Evolutionary conservation across 2,329 filamentous ascomycete species (phyloP).

Genomic region (Paracorniculantispora psalliotae): DNA sequence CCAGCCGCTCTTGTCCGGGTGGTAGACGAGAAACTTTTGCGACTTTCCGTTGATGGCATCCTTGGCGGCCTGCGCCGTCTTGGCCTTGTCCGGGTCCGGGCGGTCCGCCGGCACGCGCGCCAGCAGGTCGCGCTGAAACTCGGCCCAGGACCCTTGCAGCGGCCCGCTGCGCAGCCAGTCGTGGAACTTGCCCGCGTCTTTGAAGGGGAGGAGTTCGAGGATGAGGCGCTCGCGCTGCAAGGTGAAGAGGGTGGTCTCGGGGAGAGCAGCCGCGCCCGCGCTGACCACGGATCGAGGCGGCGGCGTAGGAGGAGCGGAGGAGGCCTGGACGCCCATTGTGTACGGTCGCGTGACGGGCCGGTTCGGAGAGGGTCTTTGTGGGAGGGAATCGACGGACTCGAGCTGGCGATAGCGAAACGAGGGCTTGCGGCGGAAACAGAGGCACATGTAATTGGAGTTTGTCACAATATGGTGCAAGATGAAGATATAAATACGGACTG

Average conservation of each 20-base stretch:
- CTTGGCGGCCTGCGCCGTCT: conserved; percentile 25
- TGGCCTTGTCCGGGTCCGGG: conserved; percentile 30
- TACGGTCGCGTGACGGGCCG: neutral
- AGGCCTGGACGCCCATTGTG: conserved; percentile 3
- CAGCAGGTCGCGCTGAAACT: conserved; percentile 31
- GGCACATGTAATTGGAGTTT: neutral
- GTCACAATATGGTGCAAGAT: no score
- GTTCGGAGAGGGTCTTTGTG: neutral
- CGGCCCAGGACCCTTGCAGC: conserved; percentile 32
- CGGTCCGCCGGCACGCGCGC: conserved; percentile 14
- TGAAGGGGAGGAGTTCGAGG: conserved; percentile 35
- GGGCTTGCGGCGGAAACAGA: neutral
- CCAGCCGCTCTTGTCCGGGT: conserved; percentile 34
- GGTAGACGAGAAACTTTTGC: conserved; percentile 29
- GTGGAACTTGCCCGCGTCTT: conserved; percentile 28
- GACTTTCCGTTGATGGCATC: conserved; percentile 26
- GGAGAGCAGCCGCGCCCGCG: neutral
- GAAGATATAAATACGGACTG: conserved; percentile 4
- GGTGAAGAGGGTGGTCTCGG: conserved; percentile 16
- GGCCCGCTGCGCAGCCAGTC: conserved; percentile 30
- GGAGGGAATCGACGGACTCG: neutral
- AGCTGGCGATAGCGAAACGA: neutral
- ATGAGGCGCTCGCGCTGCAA: conserved; percentile 34
- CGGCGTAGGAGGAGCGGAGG: neutral
- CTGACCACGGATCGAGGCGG: neutral